These are phyloP conservation scores for Phalaenopsis aphrodite DNA, from an alignment of 106 monocot genomes.

Conservation along the genomic window DNA sequence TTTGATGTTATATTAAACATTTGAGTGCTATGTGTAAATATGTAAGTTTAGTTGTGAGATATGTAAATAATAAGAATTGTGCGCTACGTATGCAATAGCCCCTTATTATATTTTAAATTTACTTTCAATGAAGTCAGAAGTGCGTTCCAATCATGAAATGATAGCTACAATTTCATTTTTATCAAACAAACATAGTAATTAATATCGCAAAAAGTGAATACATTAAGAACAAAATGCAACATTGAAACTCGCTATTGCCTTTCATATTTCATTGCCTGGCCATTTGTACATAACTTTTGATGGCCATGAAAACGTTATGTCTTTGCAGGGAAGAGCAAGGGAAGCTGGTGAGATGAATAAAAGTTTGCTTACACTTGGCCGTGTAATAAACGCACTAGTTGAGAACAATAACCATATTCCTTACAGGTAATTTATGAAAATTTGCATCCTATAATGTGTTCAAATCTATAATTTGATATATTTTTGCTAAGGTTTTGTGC, in stretches of 20 bases:
- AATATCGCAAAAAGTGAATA: too few relatives aligned
- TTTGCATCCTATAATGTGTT: background rate
- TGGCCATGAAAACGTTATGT: background rate
- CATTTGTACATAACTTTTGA: background rate
- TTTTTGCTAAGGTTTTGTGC: conserved; percentile 7
- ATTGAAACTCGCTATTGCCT: background rate
- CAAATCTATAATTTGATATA: background rate
- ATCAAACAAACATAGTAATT: background rate
- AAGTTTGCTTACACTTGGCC: conserved; percentile 96
- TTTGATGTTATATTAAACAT: too few relatives aligned
- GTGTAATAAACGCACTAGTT: conserved; percentile 95
- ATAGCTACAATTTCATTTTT: background rate
- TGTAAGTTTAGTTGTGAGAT: too few relatives aligned
- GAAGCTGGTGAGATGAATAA: conserved; percentile 99
- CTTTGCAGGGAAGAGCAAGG: conserved; percentile 87
- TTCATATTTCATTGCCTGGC: background rate
- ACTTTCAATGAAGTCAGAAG: background rate
- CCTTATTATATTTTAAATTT: background rate
- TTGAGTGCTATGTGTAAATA: too few relatives aligned
- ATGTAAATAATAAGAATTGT: too few relatives aligned
- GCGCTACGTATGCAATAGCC: too few relatives aligned
- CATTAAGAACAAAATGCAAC: background rate
- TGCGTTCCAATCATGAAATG: background rate
- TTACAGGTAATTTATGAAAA: conserved; percentile 50
- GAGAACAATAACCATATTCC: conserved; percentile 92